phyloP scores from a whole-genome alignment of 2,329 filamentous ascomycete species.

The Trichoderma cornu-damae region DNA sequence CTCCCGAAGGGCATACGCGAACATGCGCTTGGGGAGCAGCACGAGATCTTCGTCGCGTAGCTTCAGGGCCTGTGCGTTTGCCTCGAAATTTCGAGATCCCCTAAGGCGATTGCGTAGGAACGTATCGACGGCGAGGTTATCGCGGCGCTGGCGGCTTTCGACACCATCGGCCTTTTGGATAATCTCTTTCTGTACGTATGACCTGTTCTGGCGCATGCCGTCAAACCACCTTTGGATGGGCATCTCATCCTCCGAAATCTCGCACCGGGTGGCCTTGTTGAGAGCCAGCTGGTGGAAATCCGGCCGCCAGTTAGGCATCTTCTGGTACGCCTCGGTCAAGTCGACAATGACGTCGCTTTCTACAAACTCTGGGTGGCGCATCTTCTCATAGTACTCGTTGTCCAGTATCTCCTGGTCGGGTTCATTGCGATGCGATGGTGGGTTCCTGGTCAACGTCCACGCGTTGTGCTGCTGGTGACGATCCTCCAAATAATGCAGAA shows the following conservation, averaged over 20 bases:
- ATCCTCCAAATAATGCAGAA: conserved; percentile 32
- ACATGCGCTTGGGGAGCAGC: conserved; percentile 39
- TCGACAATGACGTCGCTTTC: conserved; percentile 42
- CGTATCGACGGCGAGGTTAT: conserved; percentile 32
- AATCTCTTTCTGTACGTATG: conserved; percentile 33
- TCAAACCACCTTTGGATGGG: conserved; percentile 37
- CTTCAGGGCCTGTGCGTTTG: conserved; percentile 29
- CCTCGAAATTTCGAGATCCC: conserved; percentile 32
- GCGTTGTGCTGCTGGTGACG: conserved; percentile 39
- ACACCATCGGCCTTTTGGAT: conserved; percentile 35
- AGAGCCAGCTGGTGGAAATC: conserved; percentile 29
- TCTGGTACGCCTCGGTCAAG: conserved; percentile 38
- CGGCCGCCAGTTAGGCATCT: conserved; percentile 36
- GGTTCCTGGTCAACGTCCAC: conserved; percentile 39
- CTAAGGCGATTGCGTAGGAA: conserved; percentile 35
- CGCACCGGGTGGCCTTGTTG: conserved; percentile 30
- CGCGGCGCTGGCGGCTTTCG: conserved; percentile 35
- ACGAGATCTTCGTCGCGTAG: conserved; percentile 29
- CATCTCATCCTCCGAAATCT: conserved; percentile 34
- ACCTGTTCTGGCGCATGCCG: conserved; percentile 27
- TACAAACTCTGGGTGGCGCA: conserved; percentile 37
- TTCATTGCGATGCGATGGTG: conserved; percentile 26
- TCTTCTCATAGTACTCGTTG: conserved; percentile 29
- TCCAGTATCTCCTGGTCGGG: conserved; percentile 33
- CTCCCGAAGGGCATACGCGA: conserved; percentile 39